Evolutionary conservation across 441 rosid genomes (phyloP), one percentile per base, ranked within the genome.

Genomic region (Populus trichocarpa): DNA sequence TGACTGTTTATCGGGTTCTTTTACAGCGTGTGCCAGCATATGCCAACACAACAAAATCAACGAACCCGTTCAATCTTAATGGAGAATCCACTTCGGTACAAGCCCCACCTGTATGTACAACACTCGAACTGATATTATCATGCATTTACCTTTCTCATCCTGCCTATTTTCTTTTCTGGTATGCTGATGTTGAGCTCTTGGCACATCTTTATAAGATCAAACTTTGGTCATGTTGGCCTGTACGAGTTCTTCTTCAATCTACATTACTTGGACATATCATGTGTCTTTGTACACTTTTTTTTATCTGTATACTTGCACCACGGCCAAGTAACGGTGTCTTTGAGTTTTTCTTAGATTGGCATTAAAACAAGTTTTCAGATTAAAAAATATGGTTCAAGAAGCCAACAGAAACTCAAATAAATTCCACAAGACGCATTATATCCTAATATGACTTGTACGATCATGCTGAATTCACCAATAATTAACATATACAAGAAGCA

Each of bases 61-160:
- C 85, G 66, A 95, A 93, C 78, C 97, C 94, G 2, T 95, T 95
- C 71, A 93, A 95, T 82, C 20, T 85, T 50, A 67, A 70, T 83
- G 82, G 79, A 64, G 90, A 85, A 69, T 73, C 85, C 79, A 38
- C 68, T 78, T 75, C 86, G 80, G 68, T 69, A 65, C 91, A 82
- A 85, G 78, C 76, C 71, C 74, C 85, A 70, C 80, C 57, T 70
- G 97, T 91, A 90, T 11, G 46, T 5, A 32, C n/a, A 57, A 7
- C 64, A 11, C 53, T 53, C 57, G 28, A 68, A 59, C 28, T 78
- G 38, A 70, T 73, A 23, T 36, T 61, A 18, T 23, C 61, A 10
- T 6, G 5, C 35, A 1, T 32, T 40, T 28, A 23, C 65, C 25
- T 42, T 71, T 70, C 26, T 30, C 3, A 11, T 38, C 11, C 20